Conservation (phyloP, 495 filamentous ascomycete genomes). For the Talaromyces adpressus region DNA sequence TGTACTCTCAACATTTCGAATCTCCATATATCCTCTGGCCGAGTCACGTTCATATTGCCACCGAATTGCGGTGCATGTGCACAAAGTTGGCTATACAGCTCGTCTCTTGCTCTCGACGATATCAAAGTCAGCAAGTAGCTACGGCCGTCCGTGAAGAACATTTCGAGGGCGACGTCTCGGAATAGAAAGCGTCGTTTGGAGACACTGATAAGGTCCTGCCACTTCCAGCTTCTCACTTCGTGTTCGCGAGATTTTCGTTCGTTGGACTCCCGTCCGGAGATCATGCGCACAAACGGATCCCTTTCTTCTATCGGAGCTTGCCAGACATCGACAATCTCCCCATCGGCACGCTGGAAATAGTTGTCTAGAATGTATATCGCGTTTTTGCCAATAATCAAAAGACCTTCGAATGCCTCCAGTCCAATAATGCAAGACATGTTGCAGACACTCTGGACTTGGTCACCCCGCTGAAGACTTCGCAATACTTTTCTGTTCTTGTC, state of each 20-base stretch:
- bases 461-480: constrained; percentile 84
- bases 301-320: constrained; percentile 89
- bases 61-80: constrained; percentile 71
- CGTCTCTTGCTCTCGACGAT: constrained; percentile 64
- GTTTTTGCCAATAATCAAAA: constrained; percentile 88
- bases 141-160: constrained; percentile 93
- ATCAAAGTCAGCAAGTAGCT: constrained; percentile 88
- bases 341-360: constrained; percentile 88
- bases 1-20: constrained; percentile 75
- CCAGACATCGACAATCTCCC: constrained; percentile 92
- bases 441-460: constrained; percentile 88
- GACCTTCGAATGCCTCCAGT: constrained; percentile 83
- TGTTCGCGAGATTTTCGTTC: constrained; percentile 60
- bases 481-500: constrained; percentile 98
- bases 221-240: constrained; percentile 84
- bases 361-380: constrained; percentile 90
- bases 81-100: constrained; percentile 65
- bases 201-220: constrained; percentile 91
- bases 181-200: constrained; percentile 94
- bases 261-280: constrained; percentile 66
- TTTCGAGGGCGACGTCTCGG: constrained; percentile 87
- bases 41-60: constrained; percentile 42
- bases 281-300: constrained; percentile 91
- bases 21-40: constrained; percentile 73
- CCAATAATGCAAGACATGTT: constrained; percentile 93